Base-by-base conservation (phyloP, 495 filamentous ascomycete genomes). In the Bombardia bombarda region DNA sequence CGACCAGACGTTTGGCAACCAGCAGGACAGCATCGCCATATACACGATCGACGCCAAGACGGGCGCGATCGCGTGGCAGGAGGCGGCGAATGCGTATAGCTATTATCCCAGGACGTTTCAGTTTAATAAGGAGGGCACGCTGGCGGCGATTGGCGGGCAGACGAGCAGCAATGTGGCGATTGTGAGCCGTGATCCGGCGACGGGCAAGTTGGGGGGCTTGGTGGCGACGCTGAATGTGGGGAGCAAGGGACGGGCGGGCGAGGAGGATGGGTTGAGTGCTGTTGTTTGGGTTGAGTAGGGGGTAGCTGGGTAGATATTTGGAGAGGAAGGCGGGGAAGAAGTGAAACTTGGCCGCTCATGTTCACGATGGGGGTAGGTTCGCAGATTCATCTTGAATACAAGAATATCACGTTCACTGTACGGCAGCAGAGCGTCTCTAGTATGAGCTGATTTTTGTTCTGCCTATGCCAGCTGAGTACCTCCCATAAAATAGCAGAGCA, bases 61-160 rank as follows among this genome's bases (percentile, higher is more conserved):
- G 1, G 68, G 68, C 31, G 55, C 40, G 1, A 53, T 71, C 32
- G 46, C 46, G 12, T 68, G 55, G 43, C 41, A 63, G 28, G 65
- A 69, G 50, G 55, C 61, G 3, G 63, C 62, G 22, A 62, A 65
- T 36, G 60, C 63, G 36, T 61, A 68, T 53, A 51, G 63, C 4
- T 67, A 66, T 58, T 70, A 69, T 53, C 66, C 66, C 28, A 61
- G 83, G 7, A 79, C 79, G 3, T 78, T 87, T 57, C 68, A 69
- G 10, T 64, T 87, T 37, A 85, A 82, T 52, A 72, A 73, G 47
- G 69, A 66, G 0, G 82, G 82, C 0, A 69, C 72, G 42, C 50
- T 83, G 35, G 73, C 79, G 1, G 82, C 80, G 0, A 70, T 86
- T 26, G 82, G 79, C 4, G 69, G 82, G 25, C 80, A 85, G 65